Conservation (phyloP, 768 basidiomycete genomes). For the Boletus reticuloceps region DNA sequence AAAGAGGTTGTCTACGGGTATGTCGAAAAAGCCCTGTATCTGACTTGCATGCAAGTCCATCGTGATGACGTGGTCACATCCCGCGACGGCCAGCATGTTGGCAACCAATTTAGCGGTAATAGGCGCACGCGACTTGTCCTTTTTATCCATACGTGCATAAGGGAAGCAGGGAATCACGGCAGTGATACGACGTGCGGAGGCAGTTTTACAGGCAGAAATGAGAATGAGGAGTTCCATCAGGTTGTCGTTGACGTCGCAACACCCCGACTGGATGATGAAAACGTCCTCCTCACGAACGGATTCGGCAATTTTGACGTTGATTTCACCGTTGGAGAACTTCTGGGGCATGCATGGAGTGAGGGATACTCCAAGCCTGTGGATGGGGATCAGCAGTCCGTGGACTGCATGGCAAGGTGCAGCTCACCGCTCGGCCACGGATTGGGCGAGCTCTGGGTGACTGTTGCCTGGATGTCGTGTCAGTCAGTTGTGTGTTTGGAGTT, state of each 20-base stretch:
- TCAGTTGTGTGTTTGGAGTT: constrained; percentile 1
- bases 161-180: constrained; percentile 98
- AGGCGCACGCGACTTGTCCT: constrained; percentile 92
- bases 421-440: constrained; percentile 95
- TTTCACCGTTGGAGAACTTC: constrained; percentile 94
- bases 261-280: constrained; percentile 95
- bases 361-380: constrained; percentile 80
- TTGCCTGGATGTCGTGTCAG: constrained; percentile 61
- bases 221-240: constrained; percentile 99
- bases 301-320: constrained; percentile 91
- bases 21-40: constrained; percentile 99
- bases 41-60: constrained; percentile 98
- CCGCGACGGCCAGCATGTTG: constrained; percentile 96
- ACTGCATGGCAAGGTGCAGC: constrained; percentile 49
- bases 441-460: constrained; percentile 97
- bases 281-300: constrained; percentile 98
- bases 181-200: constrained; percentile 92
- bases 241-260: constrained; percentile 89
- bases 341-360: constrained; percentile 83
- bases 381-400: constrained; percentile 50
- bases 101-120: constrained; percentile 98
- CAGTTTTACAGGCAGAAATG: constrained; percentile 96
- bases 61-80: constrained; percentile 99
- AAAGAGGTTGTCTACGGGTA: constrained; percentile 96
- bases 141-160: constrained; percentile 96